Evolutionary conservation across 148 eudicot genomes (phyloP).

Genomic region (Salicornia ramosissima): DNA sequence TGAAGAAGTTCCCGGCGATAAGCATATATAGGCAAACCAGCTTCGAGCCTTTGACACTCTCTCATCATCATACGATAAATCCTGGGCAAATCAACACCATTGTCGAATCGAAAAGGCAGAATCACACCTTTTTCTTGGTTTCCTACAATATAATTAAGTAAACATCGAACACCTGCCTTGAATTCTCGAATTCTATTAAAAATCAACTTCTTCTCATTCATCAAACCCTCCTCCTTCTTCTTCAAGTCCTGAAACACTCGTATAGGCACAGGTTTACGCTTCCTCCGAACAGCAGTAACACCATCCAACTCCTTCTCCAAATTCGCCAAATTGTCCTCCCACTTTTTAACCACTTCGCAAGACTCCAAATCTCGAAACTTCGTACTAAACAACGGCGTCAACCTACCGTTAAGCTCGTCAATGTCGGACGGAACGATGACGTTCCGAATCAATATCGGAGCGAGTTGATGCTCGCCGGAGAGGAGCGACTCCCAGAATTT

Average conservation of each 20-base stretch:
- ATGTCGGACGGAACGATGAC: conserved; percentile 44
- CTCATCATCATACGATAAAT: conserved; percentile 39
- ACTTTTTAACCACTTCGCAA: conserved; percentile 42
- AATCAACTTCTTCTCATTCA: conserved; percentile 38
- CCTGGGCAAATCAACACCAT: conserved; percentile 30
- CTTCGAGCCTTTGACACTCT: conserved; percentile 46
- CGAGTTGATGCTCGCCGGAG: conserved; percentile 18
- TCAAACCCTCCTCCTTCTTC: conserved; percentile 31
- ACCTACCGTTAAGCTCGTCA: conserved; percentile 40
- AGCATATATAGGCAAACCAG: conserved; percentile 54
- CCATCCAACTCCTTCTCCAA: conserved; percentile 30
- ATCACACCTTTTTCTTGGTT: neutral
- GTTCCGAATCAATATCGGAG: conserved; percentile 37
- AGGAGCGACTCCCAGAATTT: conserved; percentile 45
- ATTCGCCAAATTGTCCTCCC: conserved; percentile 25
- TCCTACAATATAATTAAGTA: conserved; percentile 31
- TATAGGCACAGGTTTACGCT: no score
- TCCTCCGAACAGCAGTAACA: conserved; percentile 10
- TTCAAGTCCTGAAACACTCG: conserved; percentile 10
- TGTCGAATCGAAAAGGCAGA: conserved; percentile 23
- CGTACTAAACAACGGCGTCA: conserved; percentile 38
- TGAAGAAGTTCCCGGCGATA: conserved; percentile 45
- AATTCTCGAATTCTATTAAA: conserved; percentile 53
- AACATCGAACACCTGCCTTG: conserved; percentile 34
- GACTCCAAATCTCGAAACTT: conserved; percentile 26